Conservation (phyloP, 148 eudicot genomes). For the Cornus florida region DNA sequence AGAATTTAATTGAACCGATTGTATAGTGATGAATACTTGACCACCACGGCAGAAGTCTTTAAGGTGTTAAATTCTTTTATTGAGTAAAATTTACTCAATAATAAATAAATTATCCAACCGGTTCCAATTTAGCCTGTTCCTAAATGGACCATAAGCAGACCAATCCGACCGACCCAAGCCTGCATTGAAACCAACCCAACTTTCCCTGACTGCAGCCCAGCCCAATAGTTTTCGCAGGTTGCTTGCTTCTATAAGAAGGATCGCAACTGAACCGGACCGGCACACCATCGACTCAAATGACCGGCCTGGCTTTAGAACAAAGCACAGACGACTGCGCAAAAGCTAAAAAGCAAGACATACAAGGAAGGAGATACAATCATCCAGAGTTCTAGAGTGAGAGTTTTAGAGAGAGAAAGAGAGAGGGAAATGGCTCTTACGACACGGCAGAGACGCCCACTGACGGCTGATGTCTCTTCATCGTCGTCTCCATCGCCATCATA, state of each 20-base stretch:
- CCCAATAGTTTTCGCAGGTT: no score
- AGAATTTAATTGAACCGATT: no score
- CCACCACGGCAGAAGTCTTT: no score
- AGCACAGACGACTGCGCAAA: not conserved
- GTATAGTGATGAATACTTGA: no score
- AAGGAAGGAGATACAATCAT: not conserved
- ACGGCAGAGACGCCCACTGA: slow-evolving; percentile 54
- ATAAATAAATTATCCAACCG: no score
- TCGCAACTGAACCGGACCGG: not conserved
- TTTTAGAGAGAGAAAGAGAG: not conserved
- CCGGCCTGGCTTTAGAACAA: not conserved
- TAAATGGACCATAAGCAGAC: no score
- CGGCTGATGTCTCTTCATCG: slow-evolving; percentile 41
- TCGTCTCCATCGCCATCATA: slow-evolving; percentile 51
- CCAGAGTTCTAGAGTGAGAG: not conserved
- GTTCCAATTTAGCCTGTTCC: no score
- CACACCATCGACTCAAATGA: not conserved
- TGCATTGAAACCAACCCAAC: not conserved
- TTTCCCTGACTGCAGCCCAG: not conserved
- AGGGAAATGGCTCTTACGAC: slow-evolving; percentile 49
- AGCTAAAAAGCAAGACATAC: not conserved
- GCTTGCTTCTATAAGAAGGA: not conserved
- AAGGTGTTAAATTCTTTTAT: no score
- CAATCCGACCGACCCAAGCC: no score
- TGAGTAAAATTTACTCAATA: no score